phyloP scores from a whole-genome alignment of 2,329 filamentous ascomycete species.

The Diaporthe sp. region DNA sequence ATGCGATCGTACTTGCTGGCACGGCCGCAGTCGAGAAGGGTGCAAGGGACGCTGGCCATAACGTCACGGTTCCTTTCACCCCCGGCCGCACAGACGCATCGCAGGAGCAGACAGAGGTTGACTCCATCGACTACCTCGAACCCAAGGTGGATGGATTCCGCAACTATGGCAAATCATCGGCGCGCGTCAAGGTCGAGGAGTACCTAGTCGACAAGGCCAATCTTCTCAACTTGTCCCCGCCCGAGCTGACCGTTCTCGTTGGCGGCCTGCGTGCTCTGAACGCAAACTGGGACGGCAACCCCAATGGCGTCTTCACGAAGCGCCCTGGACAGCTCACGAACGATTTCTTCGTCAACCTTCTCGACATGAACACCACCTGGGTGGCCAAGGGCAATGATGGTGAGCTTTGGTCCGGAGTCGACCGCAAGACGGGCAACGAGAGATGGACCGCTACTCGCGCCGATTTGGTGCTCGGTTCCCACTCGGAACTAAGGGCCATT shows the following conservation, averaged over 20 bases:
- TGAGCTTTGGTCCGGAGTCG: slow-evolving; percentile 71
- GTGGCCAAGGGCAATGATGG: slow-evolving; percentile 59
- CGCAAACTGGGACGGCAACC: slow-evolving; percentile 77
- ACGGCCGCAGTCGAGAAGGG: slow-evolving; percentile 79
- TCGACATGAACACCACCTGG: slow-evolving; percentile 76
- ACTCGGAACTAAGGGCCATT: slow-evolving; percentile 77
- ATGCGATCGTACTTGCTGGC: slow-evolving; percentile 82
- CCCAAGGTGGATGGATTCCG: slow-evolving; percentile 81
- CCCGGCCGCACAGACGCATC: slow-evolving; percentile 79
- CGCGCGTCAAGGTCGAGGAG: slow-evolving; percentile 73
- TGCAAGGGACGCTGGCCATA: slow-evolving; percentile 56
- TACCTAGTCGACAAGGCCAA: slow-evolving; percentile 78
- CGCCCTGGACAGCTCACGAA: slow-evolving; percentile 77
- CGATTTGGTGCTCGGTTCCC: slow-evolving; percentile 78
- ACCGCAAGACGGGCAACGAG: slow-evolving; percentile 74
- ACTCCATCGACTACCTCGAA: slow-evolving; percentile 74
- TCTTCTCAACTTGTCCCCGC: slow-evolving; percentile 75
- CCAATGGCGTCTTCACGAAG: slow-evolving; percentile 74
- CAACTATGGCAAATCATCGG: slow-evolving; percentile 75
- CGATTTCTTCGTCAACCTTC: slow-evolving; percentile 85
- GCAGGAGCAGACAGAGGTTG: slow-evolving; percentile 76
- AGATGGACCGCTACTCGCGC: slow-evolving; percentile 78
- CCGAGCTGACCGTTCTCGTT: slow-evolving; percentile 76
- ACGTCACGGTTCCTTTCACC: slow-evolving; percentile 74
- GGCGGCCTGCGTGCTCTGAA: slow-evolving; percentile 78